A percentile compares a stretch with the other conserved stretches of the same genome.
Evolutionary conservation across 139 green algal genomes (phyloP).

Genomic region (Micromonas commoda): DNA sequence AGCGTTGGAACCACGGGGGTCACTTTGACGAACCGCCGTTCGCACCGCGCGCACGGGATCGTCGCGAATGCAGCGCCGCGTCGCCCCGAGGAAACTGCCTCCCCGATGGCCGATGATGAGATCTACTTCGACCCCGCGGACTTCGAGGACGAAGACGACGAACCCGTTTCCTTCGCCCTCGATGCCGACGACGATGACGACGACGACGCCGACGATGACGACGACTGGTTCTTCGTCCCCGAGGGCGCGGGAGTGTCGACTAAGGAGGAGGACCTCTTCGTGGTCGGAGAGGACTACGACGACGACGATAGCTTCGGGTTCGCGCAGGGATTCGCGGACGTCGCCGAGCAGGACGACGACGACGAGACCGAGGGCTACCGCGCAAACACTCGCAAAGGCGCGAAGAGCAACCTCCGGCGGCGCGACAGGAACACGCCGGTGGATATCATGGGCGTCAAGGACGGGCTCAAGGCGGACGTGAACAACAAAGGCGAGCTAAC

Average conservation of each 20-base stretch:
- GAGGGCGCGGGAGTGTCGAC: not conserved
- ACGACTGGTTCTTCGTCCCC: constrained; percentile 21
- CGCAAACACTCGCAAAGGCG: too few relatives aligned
- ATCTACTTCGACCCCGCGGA: not conserved
- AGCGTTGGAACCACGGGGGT: too few relatives aligned
- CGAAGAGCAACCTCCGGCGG: not conserved
- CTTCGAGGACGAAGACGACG: not conserved
- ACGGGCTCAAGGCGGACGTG: not conserved
- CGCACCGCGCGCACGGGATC: too few relatives aligned
- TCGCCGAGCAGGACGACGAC: constrained; percentile 1
- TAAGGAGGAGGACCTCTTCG: not conserved
- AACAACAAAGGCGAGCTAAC: not conserved
- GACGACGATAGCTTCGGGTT: not conserved
- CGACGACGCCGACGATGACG: constrained; percentile 6
- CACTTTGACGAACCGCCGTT: too few relatives aligned
- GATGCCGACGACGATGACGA: not conserved
- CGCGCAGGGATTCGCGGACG: not conserved
- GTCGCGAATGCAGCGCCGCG: too few relatives aligned
- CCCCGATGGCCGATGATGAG: not conserved
- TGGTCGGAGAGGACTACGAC: not conserved
- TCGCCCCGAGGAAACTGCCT: not conserved
- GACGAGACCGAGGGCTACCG: not conserved
- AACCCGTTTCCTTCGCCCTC: not conserved
- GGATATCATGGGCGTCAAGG: not conserved
- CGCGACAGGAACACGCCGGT: not conserved